phyloP scores from a whole-genome alignment of 352 stramenopile genomes.

The Phytophthora colocasiae region DNA sequence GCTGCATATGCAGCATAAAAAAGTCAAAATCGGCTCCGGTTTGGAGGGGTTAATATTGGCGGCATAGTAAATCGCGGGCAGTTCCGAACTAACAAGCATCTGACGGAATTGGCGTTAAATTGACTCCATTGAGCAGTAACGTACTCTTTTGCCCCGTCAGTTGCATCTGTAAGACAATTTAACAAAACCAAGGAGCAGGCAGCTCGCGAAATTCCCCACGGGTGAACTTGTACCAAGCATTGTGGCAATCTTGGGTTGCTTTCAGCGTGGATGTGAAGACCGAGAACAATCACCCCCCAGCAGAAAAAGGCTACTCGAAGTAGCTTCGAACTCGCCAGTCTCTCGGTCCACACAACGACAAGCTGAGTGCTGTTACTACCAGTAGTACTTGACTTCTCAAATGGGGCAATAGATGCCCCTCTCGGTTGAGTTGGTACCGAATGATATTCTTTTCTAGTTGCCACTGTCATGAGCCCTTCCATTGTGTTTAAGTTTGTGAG shows the following conservation, averaged over 20 bases:
- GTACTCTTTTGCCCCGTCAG: slow-evolving; percentile 14
- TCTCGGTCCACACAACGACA: slow-evolving; percentile 17
- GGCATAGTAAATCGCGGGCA: slow-evolving; percentile 35
- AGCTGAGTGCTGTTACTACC: background rate
- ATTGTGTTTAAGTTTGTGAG: slow-evolving; percentile 45
- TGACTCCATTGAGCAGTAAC: slow-evolving; percentile 17
- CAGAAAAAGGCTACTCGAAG: slow-evolving; percentile 30
- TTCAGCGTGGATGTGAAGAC: slow-evolving; percentile 33
- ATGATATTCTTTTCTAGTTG: slow-evolving; percentile 1
- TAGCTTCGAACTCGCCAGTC: slow-evolving; percentile 19
- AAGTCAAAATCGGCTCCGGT: too few species aligned
- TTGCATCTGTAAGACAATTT: slow-evolving; percentile 29
- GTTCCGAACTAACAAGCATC: slow-evolving; percentile 25
- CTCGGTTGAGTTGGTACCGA: background rate
- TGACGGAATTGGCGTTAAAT: slow-evolving; percentile 26
- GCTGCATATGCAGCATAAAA: too few species aligned
- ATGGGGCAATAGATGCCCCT: slow-evolving; percentile 20
- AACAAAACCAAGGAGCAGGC: slow-evolving; percentile 37
- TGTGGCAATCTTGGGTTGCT: slow-evolving; percentile 28
- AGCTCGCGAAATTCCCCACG: slow-evolving; percentile 31
- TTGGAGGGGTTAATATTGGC: slow-evolving; percentile 6
- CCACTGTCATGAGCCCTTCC: slow-evolving; percentile 23
- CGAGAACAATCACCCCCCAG: slow-evolving; percentile 36
- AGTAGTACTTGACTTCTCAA: background rate
- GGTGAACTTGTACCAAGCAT: slow-evolving; percentile 38